A percentile compares a stretch with the other conserved stretches of the same genome.
phyloP scores from a whole-genome alignment of 768 basidiomycete species.

The Tephrocybe sp. region DNA sequence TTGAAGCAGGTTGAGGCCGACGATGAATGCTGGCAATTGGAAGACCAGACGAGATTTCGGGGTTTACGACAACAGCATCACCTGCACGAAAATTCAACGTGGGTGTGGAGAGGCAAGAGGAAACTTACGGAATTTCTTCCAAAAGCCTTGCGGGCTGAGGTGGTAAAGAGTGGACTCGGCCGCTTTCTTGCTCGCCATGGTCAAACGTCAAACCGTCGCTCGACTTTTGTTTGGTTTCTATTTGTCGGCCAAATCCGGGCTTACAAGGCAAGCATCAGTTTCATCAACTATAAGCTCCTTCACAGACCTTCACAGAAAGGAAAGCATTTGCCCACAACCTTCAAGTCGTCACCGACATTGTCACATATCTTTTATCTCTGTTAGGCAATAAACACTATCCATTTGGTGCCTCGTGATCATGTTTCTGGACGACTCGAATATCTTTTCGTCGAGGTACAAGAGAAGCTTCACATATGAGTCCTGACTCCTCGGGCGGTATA shows the following conservation, averaged over 20 bases:
- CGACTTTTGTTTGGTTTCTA: constrained; percentile 14
- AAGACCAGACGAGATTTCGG: constrained; percentile 88
- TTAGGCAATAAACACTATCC: no score
- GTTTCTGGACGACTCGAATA: no score
- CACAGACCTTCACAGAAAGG: not conserved
- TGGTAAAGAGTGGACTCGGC: constrained; percentile 93
- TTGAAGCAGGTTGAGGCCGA: constrained; percentile 85
- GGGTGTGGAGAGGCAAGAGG: not conserved
- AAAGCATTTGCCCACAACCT: not conserved
- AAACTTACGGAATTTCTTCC: constrained; percentile 89
- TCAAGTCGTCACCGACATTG: no score
- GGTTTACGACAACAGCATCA: constrained; percentile 81
- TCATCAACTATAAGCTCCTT: not conserved
- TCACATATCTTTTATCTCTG: no score
- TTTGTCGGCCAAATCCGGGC: constrained; percentile 17
- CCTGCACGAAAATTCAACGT: constrained; percentile 44
- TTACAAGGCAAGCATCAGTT: no score
- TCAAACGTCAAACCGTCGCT: not conserved
- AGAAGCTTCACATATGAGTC: no score
- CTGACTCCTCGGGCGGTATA: no score
- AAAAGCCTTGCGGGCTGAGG: constrained; percentile 85
- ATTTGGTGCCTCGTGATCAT: no score
- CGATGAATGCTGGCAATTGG: constrained; percentile 73
- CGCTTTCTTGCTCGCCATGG: constrained; percentile 75
- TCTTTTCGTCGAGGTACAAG: no score